Conservation (phyloP, 371 early-diverging fungal genomes). For the Blakeslea trispora region DNA sequence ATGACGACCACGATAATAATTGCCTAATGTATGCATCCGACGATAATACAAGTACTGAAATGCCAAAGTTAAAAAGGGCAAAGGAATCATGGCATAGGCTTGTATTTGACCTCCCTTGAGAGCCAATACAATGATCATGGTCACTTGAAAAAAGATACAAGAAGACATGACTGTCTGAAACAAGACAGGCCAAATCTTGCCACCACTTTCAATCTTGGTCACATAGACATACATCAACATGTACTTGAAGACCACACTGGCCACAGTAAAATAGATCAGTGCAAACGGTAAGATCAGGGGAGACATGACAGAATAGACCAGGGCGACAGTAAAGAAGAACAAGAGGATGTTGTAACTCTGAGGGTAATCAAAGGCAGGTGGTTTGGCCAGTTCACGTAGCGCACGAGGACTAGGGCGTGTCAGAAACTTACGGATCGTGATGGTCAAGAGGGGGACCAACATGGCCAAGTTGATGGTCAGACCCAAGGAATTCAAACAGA, state of each 20-base stretch:
- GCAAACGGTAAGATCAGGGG: conserved; percentile 81
- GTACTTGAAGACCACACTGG: conserved; percentile 74
- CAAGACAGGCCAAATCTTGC: conserved; percentile 74
- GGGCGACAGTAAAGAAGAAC: conserved; percentile 76
- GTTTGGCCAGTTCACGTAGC: conserved; percentile 60
- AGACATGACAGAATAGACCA: conserved; percentile 77
- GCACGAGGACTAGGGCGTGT: conserved; percentile 76
- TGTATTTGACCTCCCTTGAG: conserved; percentile 45
- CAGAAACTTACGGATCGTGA: conserved; percentile 61
- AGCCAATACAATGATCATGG: conserved; percentile 60
- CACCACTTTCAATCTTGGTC: conserved; percentile 72
- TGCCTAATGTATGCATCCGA: conserved; percentile 34
- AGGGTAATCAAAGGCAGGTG: conserved; percentile 74
- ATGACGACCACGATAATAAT: conserved; percentile 31
- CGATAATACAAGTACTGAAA: conserved; percentile 56
- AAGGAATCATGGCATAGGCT: conserved; percentile 54
- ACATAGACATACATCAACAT: conserved; percentile 70
- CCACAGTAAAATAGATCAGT: conserved; percentile 66
- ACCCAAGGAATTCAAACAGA: conserved; percentile 61
- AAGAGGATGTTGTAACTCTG: conserved; percentile 70
- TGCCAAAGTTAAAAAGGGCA: conserved; percentile 59
- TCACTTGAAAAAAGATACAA: conserved; percentile 67
- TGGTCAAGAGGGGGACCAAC: conserved; percentile 59
- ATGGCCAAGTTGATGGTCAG: conserved; percentile 71
- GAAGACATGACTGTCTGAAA: conserved; percentile 69